phyloP scores from a whole-genome alignment of 2,329 filamentous ascomycete species.

The Hortaea sp. region DNA sequence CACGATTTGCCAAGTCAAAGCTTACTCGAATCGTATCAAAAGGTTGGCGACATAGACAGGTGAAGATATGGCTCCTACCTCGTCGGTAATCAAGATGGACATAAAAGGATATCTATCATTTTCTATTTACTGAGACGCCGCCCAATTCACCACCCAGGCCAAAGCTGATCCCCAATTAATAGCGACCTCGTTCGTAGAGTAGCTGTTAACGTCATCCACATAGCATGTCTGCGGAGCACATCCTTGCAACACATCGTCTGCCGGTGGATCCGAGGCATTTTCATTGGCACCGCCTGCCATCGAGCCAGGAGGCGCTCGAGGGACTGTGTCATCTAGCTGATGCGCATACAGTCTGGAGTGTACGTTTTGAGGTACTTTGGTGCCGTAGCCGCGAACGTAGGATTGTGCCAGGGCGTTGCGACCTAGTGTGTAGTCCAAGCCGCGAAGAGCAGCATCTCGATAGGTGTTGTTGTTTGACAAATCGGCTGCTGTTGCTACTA shows the following conservation, averaged over 20 bases:
- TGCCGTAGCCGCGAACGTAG: slow-evolving; percentile 4
- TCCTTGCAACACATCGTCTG: slow-evolving; percentile 6
- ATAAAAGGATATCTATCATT: not conserved
- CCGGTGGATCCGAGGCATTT: slow-evolving; percentile 3
- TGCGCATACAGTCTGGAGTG: slow-evolving; percentile 6
- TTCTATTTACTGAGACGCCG: not conserved
- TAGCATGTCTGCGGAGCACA: slow-evolving; percentile 5
- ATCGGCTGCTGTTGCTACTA: slow-evolving; percentile 4
- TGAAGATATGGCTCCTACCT: too few relatives aligned
- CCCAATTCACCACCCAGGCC: slow-evolving; percentile 4
- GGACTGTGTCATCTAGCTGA: slow-evolving; percentile 1
- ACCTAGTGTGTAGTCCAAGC: slow-evolving; percentile 5
- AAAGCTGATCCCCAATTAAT: slow-evolving; percentile 4
- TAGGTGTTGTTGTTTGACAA: slow-evolving; percentile 3
- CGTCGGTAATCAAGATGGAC: too few relatives aligned
- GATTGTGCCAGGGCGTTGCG: slow-evolving; percentile 6
- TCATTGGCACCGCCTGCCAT: slow-evolving; percentile 4
- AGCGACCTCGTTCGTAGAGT: slow-evolving; percentile 5
- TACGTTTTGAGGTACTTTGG: slow-evolving; percentile 4
- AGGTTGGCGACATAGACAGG: too few relatives aligned
- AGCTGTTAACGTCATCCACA: slow-evolving; percentile 6
- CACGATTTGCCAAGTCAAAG: too few relatives aligned
- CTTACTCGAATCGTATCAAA: too few relatives aligned
- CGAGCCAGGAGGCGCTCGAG: slow-evolving; percentile 3
- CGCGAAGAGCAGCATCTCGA: slow-evolving; percentile 2